Conservation (phyloP, 495 filamentous ascomycete genomes). For the Aspergillus heteromorphus region DNA sequence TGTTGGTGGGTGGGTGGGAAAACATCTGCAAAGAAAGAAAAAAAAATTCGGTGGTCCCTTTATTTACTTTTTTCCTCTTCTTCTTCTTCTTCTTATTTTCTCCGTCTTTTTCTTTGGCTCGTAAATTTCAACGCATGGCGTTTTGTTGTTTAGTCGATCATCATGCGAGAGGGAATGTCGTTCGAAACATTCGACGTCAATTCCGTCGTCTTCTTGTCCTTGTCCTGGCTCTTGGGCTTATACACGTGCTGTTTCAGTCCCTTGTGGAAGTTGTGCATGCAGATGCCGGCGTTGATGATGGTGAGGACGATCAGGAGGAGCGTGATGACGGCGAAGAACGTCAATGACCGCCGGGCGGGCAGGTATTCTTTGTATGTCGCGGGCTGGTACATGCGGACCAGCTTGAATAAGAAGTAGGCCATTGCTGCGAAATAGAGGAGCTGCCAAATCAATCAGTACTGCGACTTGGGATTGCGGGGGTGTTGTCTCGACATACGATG, state of each 20-base stretch:
- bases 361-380: slow-evolving; percentile 51
- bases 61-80: not conserved
- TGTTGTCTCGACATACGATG: slow-evolving; percentile 50
- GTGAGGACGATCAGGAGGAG: slow-evolving; percentile 82
- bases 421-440: slow-evolving; percentile 82
- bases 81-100: not conserved
- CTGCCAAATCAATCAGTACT: slow-evolving; percentile 28
- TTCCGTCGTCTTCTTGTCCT: slow-evolving; percentile 76
- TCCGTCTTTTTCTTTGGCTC: not conserved
- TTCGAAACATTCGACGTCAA: slow-evolving; percentile 48
- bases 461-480: not conserved
- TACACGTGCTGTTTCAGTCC: slow-evolving; percentile 85
- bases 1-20: too few species aligned
- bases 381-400: slow-evolving; percentile 84
- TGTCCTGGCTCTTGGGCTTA: slow-evolving; percentile 55
- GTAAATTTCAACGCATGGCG: slow-evolving; percentile 3
- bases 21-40: not conserved
- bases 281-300: slow-evolving; percentile 81
- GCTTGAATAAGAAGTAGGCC: slow-evolving; percentile 97
- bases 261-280: slow-evolving; percentile 84
- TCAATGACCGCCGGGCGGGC: slow-evolving; percentile 73
- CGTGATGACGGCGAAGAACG: slow-evolving; percentile 90
- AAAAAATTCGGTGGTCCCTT: not conserved
- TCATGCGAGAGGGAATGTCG: slow-evolving; percentile 67
- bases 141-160: slow-evolving; percentile 64